Percentiles rank a stretch among this genome's conserved stretches.
These are phyloP conservation scores for Verticillium nonalfalfae DNA, from an alignment of 2,329 filamentous ascomycete genomes.

Conservation along the genomic window DNA sequence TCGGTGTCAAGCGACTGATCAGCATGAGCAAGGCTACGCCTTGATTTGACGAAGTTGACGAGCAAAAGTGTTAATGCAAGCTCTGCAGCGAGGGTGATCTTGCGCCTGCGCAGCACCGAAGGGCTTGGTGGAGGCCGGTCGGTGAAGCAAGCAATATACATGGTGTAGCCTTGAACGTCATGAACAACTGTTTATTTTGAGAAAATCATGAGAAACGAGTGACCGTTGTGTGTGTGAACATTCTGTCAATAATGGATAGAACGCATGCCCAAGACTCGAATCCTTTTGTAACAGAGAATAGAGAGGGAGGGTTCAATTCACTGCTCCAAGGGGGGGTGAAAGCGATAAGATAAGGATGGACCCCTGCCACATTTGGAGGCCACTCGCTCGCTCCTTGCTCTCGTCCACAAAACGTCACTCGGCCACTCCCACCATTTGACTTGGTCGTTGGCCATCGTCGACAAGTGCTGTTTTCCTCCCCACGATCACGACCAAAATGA, in stretches of 20 bases:
- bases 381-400: neutral
- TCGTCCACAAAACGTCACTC: slow-evolving; percentile 9
- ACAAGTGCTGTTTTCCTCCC: slow-evolving; percentile 3
- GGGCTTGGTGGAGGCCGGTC: neutral
- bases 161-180: slow-evolving; percentile 1
- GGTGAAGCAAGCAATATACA: neutral
- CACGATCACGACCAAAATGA: slow-evolving; percentile 24
- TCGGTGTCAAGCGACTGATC: slow-evolving; percentile 70
- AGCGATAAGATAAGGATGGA: slow-evolving; percentile 11
- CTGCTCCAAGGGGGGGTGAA: no score
- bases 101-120: neutral
- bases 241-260: no score
- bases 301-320: no score
- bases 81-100: neutral
- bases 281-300: neutral
- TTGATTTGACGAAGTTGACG: slow-evolving; percentile 21
- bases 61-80: neutral
- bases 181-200: neutral
- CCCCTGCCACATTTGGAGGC: neutral
- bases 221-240: no score
- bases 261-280: no score
- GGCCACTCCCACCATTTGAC: neutral
- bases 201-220: neutral
- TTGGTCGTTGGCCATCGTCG: neutral
- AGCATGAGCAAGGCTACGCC: slow-evolving; percentile 75